Evolutionary conservation across 1,139 yeast genomes (phyloP), one percentile per base, ranked within the genome.

Genomic region (Debaryomycetaceae sp.): DNA sequence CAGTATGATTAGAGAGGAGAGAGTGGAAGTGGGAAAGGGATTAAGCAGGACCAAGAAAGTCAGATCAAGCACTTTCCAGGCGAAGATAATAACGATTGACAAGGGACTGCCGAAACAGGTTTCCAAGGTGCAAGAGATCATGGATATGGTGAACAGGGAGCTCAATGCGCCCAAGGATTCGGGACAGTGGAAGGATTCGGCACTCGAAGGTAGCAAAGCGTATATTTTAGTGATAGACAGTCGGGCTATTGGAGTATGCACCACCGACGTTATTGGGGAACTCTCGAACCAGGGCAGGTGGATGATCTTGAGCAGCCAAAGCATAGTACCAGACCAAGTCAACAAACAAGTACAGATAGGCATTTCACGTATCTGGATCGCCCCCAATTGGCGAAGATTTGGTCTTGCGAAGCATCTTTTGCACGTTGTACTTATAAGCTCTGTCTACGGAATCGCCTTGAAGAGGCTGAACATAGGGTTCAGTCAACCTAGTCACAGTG

Each of bases 401-500:
- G 83, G 83, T 0, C 61, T 84, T 13, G 87, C 80, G 0, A 47
- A 56, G 5, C 52, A 54, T 27, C 55, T 85, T 43, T 61, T 85
- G 6, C 56, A 72, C 2, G 57, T 66, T 1, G 75, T 80, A 0
- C 55, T 69, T 38, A 52, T 56, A 1, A 55, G 76, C 42, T 66
- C 79, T 36, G 61, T 83, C 2, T 83, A 82, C 55, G 90, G 90
- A 0, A 54, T 76, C 38, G 46, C 33, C 0, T 54, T 84, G 11
- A 60, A 60, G 1, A 72, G 61, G 44, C 48, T 46, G 5, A 72
- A 78, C 44, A 63, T 84, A 1, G 86, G 81, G 0, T 85, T 87
- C 75, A 83, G 89, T 45, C 93, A 85, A 58, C 91, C 91, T 0
- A 81, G 87, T 51, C 74, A 70, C 36, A 66, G 75, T 34, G 93